A percentile compares a stretch with the other conserved stretches of the same genome.
phyloP scores from a whole-genome alignment of 176 grass and related monocot genomes.

The Lolium perenne region DNA sequence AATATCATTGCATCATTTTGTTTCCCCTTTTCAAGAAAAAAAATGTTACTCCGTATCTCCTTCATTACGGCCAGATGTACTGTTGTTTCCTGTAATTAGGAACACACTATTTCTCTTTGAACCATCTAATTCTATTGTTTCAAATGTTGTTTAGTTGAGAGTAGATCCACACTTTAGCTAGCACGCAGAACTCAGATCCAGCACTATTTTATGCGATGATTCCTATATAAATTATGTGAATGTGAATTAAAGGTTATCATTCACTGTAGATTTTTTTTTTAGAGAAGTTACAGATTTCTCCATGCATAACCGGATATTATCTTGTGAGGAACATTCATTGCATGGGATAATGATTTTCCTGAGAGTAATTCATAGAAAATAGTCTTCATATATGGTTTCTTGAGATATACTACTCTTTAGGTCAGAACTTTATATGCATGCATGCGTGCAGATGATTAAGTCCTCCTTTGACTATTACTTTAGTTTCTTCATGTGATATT shows the following conservation, averaged over 20 bases:
- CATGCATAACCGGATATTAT: not conserved
- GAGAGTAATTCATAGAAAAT: not conserved
- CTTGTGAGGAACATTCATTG: not conserved
- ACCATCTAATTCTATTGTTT: not conserved
- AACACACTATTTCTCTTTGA: not conserved
- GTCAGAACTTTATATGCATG: slow-evolving; percentile 41
- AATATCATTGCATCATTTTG: not conserved
- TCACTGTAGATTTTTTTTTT: not conserved
- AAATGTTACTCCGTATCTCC: not conserved
- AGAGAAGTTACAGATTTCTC: not conserved
- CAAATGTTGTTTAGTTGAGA: not conserved
- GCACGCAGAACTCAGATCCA: slow-evolving; percentile 29
- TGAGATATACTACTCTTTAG: slow-evolving; percentile 31
- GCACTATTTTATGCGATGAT: not conserved
- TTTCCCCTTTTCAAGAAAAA: not conserved
- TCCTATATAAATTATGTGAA: not conserved
- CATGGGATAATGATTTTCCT: slow-evolving; percentile 25
- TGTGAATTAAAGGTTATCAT: not conserved
- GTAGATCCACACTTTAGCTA: not conserved
- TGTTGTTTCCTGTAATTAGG: not conserved
- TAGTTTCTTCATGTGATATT: slow-evolving; percentile 53
- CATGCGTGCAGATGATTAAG: slow-evolving; percentile 46
- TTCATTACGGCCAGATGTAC: not conserved
- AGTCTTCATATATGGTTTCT: slow-evolving; percentile 33
- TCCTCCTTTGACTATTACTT: slow-evolving; percentile 47